Percentiles rank a stretch among this genome's conserved stretches.
phyloP scores from a whole-genome alignment of 371 early-diverging fungal species.

The Haplosporangium sp. region DNA sequence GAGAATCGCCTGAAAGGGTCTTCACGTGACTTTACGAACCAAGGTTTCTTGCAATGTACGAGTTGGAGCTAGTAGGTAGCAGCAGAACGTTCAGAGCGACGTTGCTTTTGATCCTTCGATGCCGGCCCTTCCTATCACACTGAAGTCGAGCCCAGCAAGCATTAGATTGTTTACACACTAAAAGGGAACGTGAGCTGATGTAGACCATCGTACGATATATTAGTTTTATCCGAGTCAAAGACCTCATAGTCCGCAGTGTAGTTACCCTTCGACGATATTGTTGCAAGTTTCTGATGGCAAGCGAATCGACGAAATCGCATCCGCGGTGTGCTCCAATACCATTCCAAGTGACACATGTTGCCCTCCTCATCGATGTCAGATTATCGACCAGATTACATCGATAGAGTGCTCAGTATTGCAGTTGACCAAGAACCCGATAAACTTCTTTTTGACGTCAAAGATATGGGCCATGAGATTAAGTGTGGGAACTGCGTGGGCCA shows the following conservation, averaged over 20 bases:
- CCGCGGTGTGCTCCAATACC: constrained; percentile 10
- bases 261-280: constrained; percentile 26
- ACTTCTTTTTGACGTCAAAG: constrained; percentile 15
- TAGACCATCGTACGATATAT: no score
- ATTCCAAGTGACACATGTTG: constrained; percentile 5
- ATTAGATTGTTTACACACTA: no score
- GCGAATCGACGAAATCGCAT: constrained; percentile 5
- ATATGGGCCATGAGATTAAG: constrained; percentile 27
- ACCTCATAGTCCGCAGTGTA: constrained; percentile 43
- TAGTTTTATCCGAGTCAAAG: constrained; percentile 13
- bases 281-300: constrained; percentile 22
- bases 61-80: no score
- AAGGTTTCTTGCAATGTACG: no score
- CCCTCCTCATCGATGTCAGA: constrained; percentile 19
- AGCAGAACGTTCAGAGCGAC: no score
- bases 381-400: constrained; percentile 22
- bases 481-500: constrained; percentile 28
- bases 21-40: no score
- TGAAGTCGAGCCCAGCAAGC: no score
- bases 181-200: no score
- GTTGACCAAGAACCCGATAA: constrained; percentile 23
- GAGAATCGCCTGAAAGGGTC: no score
- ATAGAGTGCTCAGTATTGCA: constrained; percentile 7
- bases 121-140: no score
- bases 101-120: no score